phyloP scores from a whole-genome alignment of 2,329 filamentous ascomycete species.

The Colletotrichum liaoningense region DNA sequence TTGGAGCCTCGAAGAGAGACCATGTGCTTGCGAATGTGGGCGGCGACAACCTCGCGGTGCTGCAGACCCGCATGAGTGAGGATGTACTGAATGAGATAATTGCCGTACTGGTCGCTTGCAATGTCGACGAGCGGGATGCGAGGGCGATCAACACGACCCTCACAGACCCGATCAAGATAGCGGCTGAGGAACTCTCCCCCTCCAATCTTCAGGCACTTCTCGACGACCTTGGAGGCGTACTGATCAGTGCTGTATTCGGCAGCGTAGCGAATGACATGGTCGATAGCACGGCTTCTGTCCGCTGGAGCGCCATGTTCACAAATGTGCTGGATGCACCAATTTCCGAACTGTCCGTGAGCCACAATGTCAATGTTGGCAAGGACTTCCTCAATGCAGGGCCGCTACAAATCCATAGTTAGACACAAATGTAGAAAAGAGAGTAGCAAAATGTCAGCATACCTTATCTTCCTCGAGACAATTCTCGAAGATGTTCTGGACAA shows the following conservation, averaged over 20 bases:
- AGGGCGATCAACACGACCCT: constrained; percentile 88
- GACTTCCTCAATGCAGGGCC: constrained; percentile 97
- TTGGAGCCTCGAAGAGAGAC: constrained; percentile 98
- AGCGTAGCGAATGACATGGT: constrained; percentile 93
- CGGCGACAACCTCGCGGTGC: constrained; percentile 92
- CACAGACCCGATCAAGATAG: constrained; percentile 94
- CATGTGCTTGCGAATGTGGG: constrained; percentile 99
- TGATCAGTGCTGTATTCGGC: constrained; percentile 99
- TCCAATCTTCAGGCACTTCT: constrained; percentile 98
- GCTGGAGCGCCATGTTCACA: constrained; percentile 94
- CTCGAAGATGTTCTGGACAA: constrained; percentile 99
- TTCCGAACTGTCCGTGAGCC: constrained; percentile 96
- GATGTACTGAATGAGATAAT: constrained; percentile 98
- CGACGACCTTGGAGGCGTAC: constrained; percentile 98
- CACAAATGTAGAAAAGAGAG: background rate
- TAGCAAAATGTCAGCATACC: constrained; percentile 60
- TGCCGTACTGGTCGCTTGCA: constrained; percentile 97
- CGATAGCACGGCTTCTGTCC: constrained; percentile 92
- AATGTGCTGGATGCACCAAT: constrained; percentile 99
- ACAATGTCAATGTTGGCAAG: constrained; percentile 95
- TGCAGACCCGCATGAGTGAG: constrained; percentile 87
- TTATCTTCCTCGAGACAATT: constrained; percentile 99
- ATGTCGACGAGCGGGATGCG: constrained; percentile 98
- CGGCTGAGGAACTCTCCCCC: constrained; percentile 89
- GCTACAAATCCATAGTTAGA: constrained; percentile 62